phyloP scores from a whole-genome alignment of 148 eudicot genomes.

The Fagopyrum esculentum region DNA sequence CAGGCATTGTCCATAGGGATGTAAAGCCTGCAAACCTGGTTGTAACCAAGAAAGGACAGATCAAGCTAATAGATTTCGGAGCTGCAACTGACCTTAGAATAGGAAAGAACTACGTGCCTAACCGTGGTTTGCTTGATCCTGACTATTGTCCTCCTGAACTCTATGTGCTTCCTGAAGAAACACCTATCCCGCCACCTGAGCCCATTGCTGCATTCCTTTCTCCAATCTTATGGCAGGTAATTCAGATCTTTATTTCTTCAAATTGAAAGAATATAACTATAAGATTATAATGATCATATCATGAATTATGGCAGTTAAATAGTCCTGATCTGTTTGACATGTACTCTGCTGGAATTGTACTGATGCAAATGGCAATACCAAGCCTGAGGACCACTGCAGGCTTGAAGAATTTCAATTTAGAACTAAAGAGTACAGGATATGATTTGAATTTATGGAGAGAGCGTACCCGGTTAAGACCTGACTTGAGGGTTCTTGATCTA shows the following conservation, averaged over 20 bases:
- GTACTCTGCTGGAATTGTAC: constrained; percentile 96
- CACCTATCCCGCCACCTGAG: constrained; percentile 96
- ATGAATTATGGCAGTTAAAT: constrained; percentile 55
- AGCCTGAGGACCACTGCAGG: constrained; percentile 69
- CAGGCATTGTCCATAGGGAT: constrained; percentile 90
- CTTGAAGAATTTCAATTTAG: constrained; percentile 72
- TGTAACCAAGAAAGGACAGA: constrained; percentile 84
- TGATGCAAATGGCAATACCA: constrained; percentile 89
- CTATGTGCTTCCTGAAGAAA: constrained; percentile 88
- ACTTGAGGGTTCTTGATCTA: constrained; percentile 72
- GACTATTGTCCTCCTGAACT: constrained; percentile 97
- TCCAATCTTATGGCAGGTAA: constrained; percentile 93
- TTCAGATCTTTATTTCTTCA: neutral
- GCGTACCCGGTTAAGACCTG: constrained; percentile 69
- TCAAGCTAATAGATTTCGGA: constrained; percentile 93
- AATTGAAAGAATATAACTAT: neutral
- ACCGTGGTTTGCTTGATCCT: constrained; percentile 78
- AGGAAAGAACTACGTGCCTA: constrained; percentile 82
- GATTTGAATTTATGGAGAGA: constrained; percentile 79
- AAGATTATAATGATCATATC: neutral
- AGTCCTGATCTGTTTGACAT: constrained; percentile 92
- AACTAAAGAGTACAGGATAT: constrained; percentile 58
- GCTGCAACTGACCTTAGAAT: constrained; percentile 94
- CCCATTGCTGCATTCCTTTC: constrained; percentile 92
- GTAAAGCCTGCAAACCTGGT: constrained; percentile 93